Conservation (phyloP, 2,329 filamentous ascomycete species). For the Pseudofabraea citricarpa region DNA sequence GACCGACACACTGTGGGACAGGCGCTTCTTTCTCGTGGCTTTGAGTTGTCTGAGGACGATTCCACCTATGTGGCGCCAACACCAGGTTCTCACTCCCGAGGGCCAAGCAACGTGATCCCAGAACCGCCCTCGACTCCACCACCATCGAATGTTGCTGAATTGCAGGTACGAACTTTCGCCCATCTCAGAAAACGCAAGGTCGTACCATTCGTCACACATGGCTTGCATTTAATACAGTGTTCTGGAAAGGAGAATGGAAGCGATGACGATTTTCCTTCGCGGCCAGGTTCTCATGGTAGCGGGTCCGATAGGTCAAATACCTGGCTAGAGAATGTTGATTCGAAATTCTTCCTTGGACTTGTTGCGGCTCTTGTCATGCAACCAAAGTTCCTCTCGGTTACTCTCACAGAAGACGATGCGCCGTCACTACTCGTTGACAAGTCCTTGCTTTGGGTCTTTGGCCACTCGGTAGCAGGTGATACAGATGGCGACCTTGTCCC, state of each 20-base stretch:
- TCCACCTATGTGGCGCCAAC: constrained; percentile 59
- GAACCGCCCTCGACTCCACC: constrained; percentile 65
- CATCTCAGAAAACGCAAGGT: constrained; percentile 77
- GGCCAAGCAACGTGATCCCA: constrained; percentile 36
- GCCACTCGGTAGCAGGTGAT: constrained; percentile 71
- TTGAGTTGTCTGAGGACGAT: constrained; percentile 73
- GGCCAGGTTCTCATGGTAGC: constrained; percentile 32
- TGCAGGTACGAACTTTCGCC: constrained; percentile 78
- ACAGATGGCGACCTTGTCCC: constrained; percentile 71
- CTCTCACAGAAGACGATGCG: constrained; percentile 67
- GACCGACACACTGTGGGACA: constrained; percentile 69
- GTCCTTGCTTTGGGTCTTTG: constrained; percentile 58
- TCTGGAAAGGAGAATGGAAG: constrained; percentile 50
- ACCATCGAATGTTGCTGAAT: constrained; percentile 70
- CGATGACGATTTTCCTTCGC: constrained; percentile 29
- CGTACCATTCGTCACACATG: constrained; percentile 62
- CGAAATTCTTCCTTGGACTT: constrained; percentile 58
- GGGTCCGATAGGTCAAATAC: constrained; percentile 25
- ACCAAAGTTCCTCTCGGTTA: constrained; percentile 70
- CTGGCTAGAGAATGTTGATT: constrained; percentile 58
- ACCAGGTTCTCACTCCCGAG: constrained; percentile 24
- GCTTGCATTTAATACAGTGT: constrained; percentile 74
- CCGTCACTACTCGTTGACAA: constrained; percentile 71
- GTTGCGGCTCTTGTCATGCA: constrained; percentile 55
- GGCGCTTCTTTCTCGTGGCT: constrained; percentile 73